These are phyloP conservation scores for Castanea crenata DNA, from an alignment of 306 rosid species.

Conservation along the genomic window DNA sequence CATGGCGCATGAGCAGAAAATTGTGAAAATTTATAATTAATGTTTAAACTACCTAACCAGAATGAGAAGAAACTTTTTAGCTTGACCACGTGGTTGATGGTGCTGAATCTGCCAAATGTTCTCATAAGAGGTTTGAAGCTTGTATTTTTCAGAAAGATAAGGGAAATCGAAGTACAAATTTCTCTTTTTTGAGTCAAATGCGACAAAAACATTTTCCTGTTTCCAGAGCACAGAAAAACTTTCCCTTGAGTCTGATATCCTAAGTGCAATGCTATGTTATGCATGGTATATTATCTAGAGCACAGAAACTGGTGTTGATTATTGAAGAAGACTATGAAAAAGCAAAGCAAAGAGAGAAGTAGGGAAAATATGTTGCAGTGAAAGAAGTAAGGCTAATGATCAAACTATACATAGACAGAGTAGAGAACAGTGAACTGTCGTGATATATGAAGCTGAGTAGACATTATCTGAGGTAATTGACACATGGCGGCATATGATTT, in stretches of 20 bases:
- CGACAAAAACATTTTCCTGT: constrained; percentile 30
- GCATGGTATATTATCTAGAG: not conserved
- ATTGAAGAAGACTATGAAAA: too few species aligned
- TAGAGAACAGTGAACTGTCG: too few species aligned
- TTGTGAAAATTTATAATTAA: too few species aligned
- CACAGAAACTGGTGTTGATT: not conserved
- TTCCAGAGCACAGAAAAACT: constrained; percentile 52
- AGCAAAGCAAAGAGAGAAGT: too few species aligned
- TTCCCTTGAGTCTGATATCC: constrained; percentile 44
- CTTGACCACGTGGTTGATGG: constrained; percentile 35
- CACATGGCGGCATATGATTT: too few species aligned
- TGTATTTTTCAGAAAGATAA: constrained; percentile 25
- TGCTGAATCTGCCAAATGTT: constrained; percentile 66
- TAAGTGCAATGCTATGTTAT: constrained; percentile 31
- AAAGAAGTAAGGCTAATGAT: too few species aligned
- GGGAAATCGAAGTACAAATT: constrained; percentile 29
- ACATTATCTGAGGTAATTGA: too few species aligned
- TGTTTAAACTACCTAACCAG: constrained; percentile 41
- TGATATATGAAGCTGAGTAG: too few species aligned
- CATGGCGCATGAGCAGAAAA: too few species aligned
- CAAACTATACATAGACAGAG: too few species aligned
- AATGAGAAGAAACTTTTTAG: constrained; percentile 50
- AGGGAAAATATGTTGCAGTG: too few species aligned
- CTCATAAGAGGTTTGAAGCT: constrained; percentile 53
- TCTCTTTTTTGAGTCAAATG: constrained; percentile 33